Evolutionary conservation across 2,329 filamentous ascomycete species (phyloP), one percentile per base, ranked within the genome.

Genomic region (Dryadomyces quercus-mongolicae): DNA sequence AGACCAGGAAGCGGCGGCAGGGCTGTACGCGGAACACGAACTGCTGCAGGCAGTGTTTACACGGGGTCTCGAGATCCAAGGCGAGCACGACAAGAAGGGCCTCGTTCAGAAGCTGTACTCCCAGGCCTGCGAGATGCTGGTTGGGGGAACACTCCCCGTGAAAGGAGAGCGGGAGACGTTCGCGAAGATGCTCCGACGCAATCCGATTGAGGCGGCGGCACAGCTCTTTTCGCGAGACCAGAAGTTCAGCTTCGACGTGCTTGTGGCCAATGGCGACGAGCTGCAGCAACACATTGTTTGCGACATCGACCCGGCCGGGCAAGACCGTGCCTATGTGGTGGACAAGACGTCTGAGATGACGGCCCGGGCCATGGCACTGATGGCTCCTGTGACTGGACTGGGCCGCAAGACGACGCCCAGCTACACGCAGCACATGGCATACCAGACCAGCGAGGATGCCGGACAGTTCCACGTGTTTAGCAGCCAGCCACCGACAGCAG

Each of bases 361-460:
- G 2, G 38, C 15, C n/a, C 20, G 16, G 12, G 21, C 9, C 8
- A 15, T 47, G 45, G 43, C 43, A 6, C 4, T 20, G 7, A 18
- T 15, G 18, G 31, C 34, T 6, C 3, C 48, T 2, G 3, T 36
- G 34, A 34, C 25, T 8, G 5, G 18, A 9, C 8, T 10, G 36
- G 15, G 16, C 25, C 18, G 48, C 34, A 12, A n/a, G 5, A 1
- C 25, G 13, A 31, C 56, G 18, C 52, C 44, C 9, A 54, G 44
- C 3, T 58, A 56, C 48, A 58, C 50, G 2, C 56, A 58, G 31
- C 51, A 53, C 15, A 58, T 58, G 54, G 10, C 43, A 10, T 56
- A 56, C 18, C 56, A 58, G 40, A 49, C 54, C 2, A 18, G 10
- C 6, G 3, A 50, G 5, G 36, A 48, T 13, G 36, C 38, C 6